A percentile compares a stretch with the other conserved stretches of the same genome.
phyloP scores from a whole-genome alignment of 225 moss, liverwort and hornwort genomes.

The Sphagnum tenellum region DNA sequence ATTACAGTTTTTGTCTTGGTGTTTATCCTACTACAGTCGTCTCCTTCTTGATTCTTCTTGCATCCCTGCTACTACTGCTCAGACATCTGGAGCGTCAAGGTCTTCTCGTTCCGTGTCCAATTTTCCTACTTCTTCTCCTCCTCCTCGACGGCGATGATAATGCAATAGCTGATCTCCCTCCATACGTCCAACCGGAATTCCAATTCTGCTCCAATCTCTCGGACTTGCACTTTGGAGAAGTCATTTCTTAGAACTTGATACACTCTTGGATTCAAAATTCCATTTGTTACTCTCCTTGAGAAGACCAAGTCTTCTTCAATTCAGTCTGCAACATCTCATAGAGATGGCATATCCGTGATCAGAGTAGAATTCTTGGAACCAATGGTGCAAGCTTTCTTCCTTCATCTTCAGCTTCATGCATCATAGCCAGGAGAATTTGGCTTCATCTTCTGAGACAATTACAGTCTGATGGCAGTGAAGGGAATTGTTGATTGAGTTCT shows the following conservation, averaged over 20 bases:
- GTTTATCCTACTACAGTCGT: slow-evolving; percentile 51
- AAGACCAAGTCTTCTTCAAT: neutral
- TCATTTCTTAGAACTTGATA: slow-evolving; percentile 38
- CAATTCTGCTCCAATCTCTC: slow-evolving; percentile 49
- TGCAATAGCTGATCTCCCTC: slow-evolving; percentile 26
- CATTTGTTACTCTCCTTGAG: neutral
- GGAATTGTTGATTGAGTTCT: neutral
- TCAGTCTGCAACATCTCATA: neutral
- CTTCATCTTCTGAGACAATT: neutral
- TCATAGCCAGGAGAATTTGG: no score
- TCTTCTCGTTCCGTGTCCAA: slow-evolving; percentile 17
- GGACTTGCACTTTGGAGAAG: slow-evolving; percentile 58
- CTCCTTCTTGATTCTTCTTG: slow-evolving; percentile 19
- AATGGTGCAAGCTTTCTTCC: neutral
- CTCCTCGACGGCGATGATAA: slow-evolving; percentile 6
- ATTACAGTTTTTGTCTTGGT: slow-evolving; percentile 68
- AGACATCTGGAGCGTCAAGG: slow-evolving; percentile 29
- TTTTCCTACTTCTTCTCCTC: slow-evolving; percentile 11
- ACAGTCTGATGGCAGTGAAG: neutral
- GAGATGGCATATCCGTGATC: neutral
- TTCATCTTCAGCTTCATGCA: neutral
- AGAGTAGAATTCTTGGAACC: neutral
- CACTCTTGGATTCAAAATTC: neutral
- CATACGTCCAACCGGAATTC: slow-evolving; percentile 33
- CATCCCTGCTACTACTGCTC: slow-evolving; percentile 18